Conservation (phyloP, 257 asterid species). For the Solanum paucissectum region DNA sequence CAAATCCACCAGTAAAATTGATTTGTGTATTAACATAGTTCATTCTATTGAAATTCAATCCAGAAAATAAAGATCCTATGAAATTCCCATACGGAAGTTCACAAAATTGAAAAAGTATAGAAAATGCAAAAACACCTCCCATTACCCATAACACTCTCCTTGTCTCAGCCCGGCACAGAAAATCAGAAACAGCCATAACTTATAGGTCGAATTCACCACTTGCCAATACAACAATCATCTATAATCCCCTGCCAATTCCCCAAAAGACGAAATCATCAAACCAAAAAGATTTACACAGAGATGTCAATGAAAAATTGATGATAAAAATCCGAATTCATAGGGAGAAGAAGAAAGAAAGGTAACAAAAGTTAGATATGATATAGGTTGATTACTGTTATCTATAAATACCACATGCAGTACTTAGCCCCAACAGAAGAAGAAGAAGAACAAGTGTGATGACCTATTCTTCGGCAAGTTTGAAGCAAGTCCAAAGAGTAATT, state of each 20-base stretch:
- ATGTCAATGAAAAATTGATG: background rate
- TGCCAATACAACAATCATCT: background rate
- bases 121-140: slow-evolving; percentile 33
- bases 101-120: slow-evolving; percentile 37
- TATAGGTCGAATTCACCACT: background rate
- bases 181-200: background rate
- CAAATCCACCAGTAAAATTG: slow-evolving; percentile 1
- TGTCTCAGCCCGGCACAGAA: slow-evolving; percentile 12
- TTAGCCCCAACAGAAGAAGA: background rate
- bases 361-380: background rate
- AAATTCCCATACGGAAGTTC: slow-evolving; percentile 51
- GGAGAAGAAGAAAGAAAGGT: background rate
- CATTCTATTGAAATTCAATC: slow-evolving; percentile 1
- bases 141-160: slow-evolving; percentile 38
- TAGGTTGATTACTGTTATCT: background rate
- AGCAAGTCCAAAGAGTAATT: background rate
- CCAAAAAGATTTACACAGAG: background rate
- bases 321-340: background rate
- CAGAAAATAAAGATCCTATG: slow-evolving; percentile 22
- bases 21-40: background rate
- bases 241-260: background rate
- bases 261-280: background rate
- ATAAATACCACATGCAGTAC: background rate
- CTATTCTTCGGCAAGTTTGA: background rate
- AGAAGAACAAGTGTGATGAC: background rate